phyloP scores from a whole-genome alignment of 768 basidiomycete genomes.

The Hebeloma cylindrosporum region DNA sequence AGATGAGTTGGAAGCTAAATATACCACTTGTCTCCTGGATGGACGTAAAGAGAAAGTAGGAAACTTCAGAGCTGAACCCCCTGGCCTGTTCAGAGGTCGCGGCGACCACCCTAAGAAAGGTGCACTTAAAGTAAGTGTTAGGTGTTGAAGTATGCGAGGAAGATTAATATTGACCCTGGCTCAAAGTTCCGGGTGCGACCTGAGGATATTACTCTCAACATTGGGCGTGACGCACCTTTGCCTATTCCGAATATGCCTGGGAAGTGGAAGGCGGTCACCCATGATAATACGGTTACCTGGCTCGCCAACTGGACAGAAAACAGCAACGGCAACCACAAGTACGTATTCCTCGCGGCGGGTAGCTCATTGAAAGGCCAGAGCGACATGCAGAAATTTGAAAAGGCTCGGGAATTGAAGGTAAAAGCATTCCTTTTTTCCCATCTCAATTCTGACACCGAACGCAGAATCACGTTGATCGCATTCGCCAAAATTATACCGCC shows the following conservation, averaged over 20 bases:
- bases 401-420: conserved; percentile 94
- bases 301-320: conserved; percentile 99
- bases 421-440: conserved; percentile 13
- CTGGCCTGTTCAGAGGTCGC: conserved; percentile 96
- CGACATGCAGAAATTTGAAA: conserved; percentile 97
- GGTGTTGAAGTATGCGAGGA: background rate
- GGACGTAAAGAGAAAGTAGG: conserved; percentile 98
- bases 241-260: conserved; percentile 93
- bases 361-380: conserved; percentile 98
- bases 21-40: conserved; percentile 84
- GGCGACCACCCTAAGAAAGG: conserved; percentile 99
- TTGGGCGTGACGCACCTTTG: conserved; percentile 69
- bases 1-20: conserved; percentile 82
- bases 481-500: conserved; percentile 82
- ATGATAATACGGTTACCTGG: conserved; percentile 98
- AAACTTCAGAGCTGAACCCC: conserved; percentile 98
- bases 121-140: conserved; percentile 74
- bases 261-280: conserved; percentile 82
- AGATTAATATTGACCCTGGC: conserved; percentile 6
- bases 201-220: conserved; percentile 95
- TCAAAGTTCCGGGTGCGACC: conserved; percentile 81
- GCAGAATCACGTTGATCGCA: conserved; percentile 87
- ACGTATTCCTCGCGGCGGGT: conserved; percentile 97
- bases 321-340: conserved; percentile 93
- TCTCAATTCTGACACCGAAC: conserved; percentile 1